Evolutionary conservation across 2,329 filamentous ascomycete genomes (phyloP), one percentile per base, ranked within the genome.

Genomic region (Metarhizium album): DNA sequence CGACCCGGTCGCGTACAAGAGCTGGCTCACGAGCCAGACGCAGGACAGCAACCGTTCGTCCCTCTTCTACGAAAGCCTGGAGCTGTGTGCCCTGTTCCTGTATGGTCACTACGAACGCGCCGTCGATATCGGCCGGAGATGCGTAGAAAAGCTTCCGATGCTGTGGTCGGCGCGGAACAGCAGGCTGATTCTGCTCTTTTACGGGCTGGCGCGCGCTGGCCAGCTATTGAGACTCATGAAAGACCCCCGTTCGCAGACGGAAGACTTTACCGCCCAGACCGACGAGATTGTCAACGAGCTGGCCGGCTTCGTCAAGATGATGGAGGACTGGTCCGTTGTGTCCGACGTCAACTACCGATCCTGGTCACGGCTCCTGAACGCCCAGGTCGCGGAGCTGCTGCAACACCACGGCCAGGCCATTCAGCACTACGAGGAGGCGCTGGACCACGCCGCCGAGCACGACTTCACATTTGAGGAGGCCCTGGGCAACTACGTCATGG

Each of bases 401-500:
- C 67, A 67, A 7, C 68, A 83, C 33, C 74, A 81, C 53, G 81
- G 78, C 3, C 61, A 66, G 2, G 81, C 84, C 7, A 72, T 90
- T 33, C 70, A 70, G 23, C 70, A 76, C 43, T 90, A 88, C 59
- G 87, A 91, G 62, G 74, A 79, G 54, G 80, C 83, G 6, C 67
- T 90, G 52, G 85, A 90, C 58, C 86, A 90, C 59, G 79, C 83
- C 13, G 74, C 85, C 20, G 74, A 85, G 50, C 75, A 87, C 57
- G 74, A 75, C 42, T 84, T 86, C 54, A 60, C 76, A 2, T 77
- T 89, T 47, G 86, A 90, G 53, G 84, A 90, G 63, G 86, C 83
- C 0, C 71, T 89, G 2, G 79, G 81, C 16, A 84, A 86, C 60
- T 86, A 87, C 61, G 71, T 90, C 29, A 84, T 90, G 70, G 85